phyloP scores from a whole-genome alignment of 345 rosid genomes.

The Moricandia arvensis region DNA sequence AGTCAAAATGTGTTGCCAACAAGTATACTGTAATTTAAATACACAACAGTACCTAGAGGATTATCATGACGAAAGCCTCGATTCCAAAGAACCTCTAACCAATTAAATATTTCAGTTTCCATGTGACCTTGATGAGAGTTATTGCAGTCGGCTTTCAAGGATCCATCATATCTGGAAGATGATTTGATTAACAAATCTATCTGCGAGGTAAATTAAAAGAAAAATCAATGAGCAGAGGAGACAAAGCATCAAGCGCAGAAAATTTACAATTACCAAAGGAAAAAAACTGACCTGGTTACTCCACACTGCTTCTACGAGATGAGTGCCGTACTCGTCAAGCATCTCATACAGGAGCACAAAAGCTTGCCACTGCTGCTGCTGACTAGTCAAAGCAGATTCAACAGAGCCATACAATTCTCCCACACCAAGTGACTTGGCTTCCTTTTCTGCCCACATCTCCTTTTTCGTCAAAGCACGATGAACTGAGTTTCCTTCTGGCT shows the following conservation, averaged over 20 bases:
- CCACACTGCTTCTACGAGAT: conserved; percentile 97
- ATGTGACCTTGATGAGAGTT: conserved; percentile 37
- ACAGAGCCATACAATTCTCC: conserved; percentile 51
- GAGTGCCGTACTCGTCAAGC: conserved; percentile 96
- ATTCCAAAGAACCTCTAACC: conserved; percentile 88
- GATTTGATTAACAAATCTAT: conserved; percentile 64
- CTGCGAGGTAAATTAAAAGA: conserved; percentile 44
- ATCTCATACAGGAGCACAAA: conserved; percentile 84
- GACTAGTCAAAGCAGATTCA: conserved; percentile 48
- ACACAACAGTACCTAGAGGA: conserved; percentile 71
- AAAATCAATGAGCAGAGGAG: conserved; percentile 28
- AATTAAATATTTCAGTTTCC: conserved; percentile 53
- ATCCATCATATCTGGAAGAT: conserved; percentile 49
- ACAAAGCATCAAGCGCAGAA: conserved; percentile 17
- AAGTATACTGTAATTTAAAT: conserved; percentile 1
- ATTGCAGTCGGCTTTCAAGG: conserved; percentile 40
- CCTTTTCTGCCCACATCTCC: conserved; percentile 82
- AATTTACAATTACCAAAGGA: conserved; percentile 1
- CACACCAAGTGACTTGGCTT: conserved; percentile 88
- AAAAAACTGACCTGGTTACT: conserved; percentile 65
- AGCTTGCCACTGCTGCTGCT: conserved; percentile 83
- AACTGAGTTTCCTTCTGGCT: conserved; percentile 42
- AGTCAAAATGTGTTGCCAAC: conserved; percentile 3
- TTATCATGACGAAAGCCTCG: conserved; percentile 83
- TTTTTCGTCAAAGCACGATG: conserved; percentile 63